A percentile compares a stretch with the other conserved stretches of the same genome.
These are phyloP conservation scores for Panellus pusillus DNA, from an alignment of 768 basidiomycete species.

Conservation along the genomic window DNA sequence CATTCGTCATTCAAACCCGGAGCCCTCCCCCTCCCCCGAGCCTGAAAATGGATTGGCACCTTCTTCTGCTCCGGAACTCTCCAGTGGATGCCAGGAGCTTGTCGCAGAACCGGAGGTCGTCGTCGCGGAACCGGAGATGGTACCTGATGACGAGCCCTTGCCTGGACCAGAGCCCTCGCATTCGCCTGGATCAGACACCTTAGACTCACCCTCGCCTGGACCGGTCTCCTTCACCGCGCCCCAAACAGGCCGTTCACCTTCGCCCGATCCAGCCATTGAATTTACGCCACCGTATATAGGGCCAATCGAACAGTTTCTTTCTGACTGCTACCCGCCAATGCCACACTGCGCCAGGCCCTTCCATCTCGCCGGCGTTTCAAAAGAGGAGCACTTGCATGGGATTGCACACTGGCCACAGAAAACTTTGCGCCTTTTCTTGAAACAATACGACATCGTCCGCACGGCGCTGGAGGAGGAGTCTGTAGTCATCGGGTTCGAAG, in stretches of 20 bases:
- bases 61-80: too few species aligned
- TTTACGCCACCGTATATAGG: background rate
- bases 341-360: background rate
- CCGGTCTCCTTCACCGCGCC: too few species aligned
- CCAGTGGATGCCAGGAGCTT: too few species aligned
- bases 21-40: too few species aligned
- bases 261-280: too few species aligned
- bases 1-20: too few species aligned
- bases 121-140: too few species aligned
- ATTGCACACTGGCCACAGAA: conserved; percentile 7
- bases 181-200: too few species aligned
- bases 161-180: background rate
- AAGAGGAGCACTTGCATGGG: background rate
- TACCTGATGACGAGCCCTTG: background rate
- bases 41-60: too few species aligned
- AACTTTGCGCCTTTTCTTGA: background rate
- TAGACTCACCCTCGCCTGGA: too few species aligned
- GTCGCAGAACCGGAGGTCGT: too few species aligned
- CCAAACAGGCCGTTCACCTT: too few species aligned
- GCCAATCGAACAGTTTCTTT: background rate
- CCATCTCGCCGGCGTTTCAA: background rate
- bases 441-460: background rate
- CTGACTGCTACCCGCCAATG: conserved; percentile 5
- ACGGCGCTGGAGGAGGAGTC: conserved; percentile 1
- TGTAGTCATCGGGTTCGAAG: conserved; percentile 1